Conservation (phyloP, 83 land plant species). For the Diphasiastrum complanatum region DNA sequence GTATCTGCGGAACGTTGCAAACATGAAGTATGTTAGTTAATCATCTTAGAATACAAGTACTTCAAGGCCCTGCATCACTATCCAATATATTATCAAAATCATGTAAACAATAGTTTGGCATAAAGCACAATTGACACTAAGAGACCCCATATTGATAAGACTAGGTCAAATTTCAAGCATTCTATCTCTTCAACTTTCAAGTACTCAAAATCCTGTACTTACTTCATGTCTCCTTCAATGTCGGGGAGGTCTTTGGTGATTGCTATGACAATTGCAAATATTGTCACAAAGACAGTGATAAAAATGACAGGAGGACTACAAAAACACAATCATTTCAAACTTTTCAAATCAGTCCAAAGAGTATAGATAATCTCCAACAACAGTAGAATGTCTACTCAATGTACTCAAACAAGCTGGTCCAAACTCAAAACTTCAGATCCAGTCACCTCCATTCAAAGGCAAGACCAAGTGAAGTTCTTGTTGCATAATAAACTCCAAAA, state of each 20-base stretch:
- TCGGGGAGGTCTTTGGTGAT: conserved; percentile 97
- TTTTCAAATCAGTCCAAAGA: conserved; percentile 8
- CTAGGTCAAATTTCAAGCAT: not conserved
- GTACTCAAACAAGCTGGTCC: not conserved
- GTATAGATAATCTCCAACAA: not conserved
- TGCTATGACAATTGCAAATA: conserved; percentile 94
- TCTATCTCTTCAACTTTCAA: not conserved
- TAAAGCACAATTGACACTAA: not conserved
- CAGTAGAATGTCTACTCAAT: not conserved
- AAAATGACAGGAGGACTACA: conserved; percentile 87
- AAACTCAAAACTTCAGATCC: not conserved
- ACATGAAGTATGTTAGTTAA: not conserved
- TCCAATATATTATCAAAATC: not conserved
- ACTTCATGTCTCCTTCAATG: conserved; percentile 96
- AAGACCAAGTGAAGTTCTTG: conserved; percentile 86
- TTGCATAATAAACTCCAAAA: conserved; percentile 98
- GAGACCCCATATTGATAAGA: not conserved
- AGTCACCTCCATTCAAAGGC: conserved; percentile 82
- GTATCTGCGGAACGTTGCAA: conserved; percentile 37
- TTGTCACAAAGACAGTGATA: conserved; percentile 85
- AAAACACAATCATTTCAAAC: conserved; percentile 1
- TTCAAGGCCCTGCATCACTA: too few relatives aligned
- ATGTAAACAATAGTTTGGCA: not conserved
- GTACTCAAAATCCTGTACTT: conserved; percentile 17
- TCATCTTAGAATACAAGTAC: not conserved